phyloP scores from a whole-genome alignment of 2,329 filamentous ascomycete species.

The Colletotrichum orchidophilum region DNA sequence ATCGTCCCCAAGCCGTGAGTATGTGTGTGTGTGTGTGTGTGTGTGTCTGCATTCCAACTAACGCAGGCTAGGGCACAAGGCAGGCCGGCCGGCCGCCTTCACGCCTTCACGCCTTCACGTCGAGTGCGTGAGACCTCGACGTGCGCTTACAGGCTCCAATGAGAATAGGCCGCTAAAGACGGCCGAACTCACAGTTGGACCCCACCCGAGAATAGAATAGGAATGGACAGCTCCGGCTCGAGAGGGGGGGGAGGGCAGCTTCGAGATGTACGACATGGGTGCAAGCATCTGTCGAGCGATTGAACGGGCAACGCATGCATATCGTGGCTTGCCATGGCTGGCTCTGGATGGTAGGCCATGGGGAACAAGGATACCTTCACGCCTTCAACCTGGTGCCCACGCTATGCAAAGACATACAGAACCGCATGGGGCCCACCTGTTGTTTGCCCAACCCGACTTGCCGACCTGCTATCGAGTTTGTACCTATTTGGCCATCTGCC shows the following conservation, averaged over 20 bases:
- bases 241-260: slow-evolving; percentile 18
- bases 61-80: slow-evolving; percentile 23
- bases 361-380: slow-evolving; percentile 33
- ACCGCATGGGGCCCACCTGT: slow-evolving; percentile 6
- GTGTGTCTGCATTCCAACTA: slow-evolving; percentile 12
- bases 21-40: slow-evolving; percentile 1
- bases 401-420: slow-evolving; percentile 35
- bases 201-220: slow-evolving; percentile 35
- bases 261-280: slow-evolving; percentile 40
- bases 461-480: slow-evolving; percentile 15
- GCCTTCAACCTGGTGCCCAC: slow-evolving; percentile 35
- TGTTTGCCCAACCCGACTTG: slow-evolving; percentile 26
- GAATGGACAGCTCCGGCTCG: slow-evolving; percentile 17
- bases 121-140: slow-evolving; percentile 28
- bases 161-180: slow-evolving; percentile 41
- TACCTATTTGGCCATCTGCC: slow-evolving; percentile 7
- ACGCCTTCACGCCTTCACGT: slow-evolving; percentile 20
- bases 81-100: slow-evolving; percentile 30
- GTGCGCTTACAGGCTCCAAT: slow-evolving; percentile 62
- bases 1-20: background rate
- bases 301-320: slow-evolving; percentile 43
- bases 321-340: slow-evolving; percentile 31
- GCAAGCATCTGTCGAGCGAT: slow-evolving; percentile 41
- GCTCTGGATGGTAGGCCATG: slow-evolving; percentile 15
- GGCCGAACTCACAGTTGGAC: slow-evolving; percentile 33